Conservation (phyloP, 371 early-diverging fungal species). For the Syncephalastrum contaminatum region DNA sequence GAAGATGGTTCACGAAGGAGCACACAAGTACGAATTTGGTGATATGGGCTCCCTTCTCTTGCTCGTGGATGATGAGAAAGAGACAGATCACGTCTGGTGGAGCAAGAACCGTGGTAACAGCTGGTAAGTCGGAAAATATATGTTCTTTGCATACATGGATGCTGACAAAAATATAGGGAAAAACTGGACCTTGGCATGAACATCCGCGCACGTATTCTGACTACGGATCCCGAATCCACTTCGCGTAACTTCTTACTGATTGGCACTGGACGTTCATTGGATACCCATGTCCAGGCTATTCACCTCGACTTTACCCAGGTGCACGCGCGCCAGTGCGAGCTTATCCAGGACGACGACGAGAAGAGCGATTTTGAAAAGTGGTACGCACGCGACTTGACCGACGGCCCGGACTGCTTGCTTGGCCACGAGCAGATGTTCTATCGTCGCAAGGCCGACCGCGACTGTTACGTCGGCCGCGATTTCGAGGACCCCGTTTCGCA, state of each 20-base stretch:
- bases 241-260: conserved; percentile 60
- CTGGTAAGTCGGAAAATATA: conserved; percentile 58
- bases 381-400: conserved; percentile 60
- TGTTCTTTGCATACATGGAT: neutral
- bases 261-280: conserved; percentile 28
- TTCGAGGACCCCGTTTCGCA: conserved; percentile 56
- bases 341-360: conserved; percentile 47
- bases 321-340: conserved; percentile 66
- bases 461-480: conserved; percentile 77
- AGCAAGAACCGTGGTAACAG: conserved; percentile 78
- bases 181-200: conserved; percentile 38
- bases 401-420: conserved; percentile 81
- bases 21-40: conserved; percentile 89
- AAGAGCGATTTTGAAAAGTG: conserved; percentile 81
- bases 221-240: conserved; percentile 66
- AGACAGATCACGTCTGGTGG: conserved; percentile 69
- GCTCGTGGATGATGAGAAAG: conserved; percentile 72
- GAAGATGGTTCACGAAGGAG: conserved; percentile 73
- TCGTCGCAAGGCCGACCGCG: conserved; percentile 73
- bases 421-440: conserved; percentile 76
- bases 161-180: conserved; percentile 18
- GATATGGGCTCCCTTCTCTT: conserved; percentile 83
- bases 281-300: conserved; percentile 43
- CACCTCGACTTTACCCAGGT: conserved; percentile 73
- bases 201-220: conserved; percentile 58